These are phyloP conservation scores for Fraxinus angustifolia DNA, from an alignment of 305 asterid genomes.

Conservation along the genomic window DNA sequence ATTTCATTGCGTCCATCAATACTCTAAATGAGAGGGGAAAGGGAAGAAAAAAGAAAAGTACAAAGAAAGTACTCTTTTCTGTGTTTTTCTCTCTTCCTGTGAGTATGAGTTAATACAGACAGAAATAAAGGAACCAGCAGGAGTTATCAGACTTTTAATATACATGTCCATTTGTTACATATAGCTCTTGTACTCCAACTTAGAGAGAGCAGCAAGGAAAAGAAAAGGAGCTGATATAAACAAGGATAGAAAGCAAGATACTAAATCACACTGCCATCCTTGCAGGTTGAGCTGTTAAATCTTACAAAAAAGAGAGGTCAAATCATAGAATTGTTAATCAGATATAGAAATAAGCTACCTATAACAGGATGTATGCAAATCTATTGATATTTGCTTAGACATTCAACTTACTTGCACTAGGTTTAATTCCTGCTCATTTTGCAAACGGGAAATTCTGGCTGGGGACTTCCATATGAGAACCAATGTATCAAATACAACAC, in stretches of 20 bases:
- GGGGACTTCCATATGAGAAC: slow-evolving; percentile 95
- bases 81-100: not conserved
- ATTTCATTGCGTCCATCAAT: not conserved
- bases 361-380: slow-evolving; percentile 6
- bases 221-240: not conserved
- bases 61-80: not conserved
- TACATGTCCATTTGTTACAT: not conserved
- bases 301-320: not conserved
- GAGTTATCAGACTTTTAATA: not conserved
- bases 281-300: not conserved
- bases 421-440: slow-evolving; percentile 90
- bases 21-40: not conserved
- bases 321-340: not conserved
- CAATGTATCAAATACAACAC: slow-evolving; percentile 70
- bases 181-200: not conserved
- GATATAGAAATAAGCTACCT: not conserved
- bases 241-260: not conserved
- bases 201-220: not conserved
- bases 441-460: slow-evolving; percentile 73
- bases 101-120: not conserved
- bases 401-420: slow-evolving; percentile 78
- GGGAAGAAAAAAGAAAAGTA: not conserved
- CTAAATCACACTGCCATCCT: not conserved
- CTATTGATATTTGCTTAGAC: slow-evolving; percentile 6
- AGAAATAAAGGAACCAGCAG: not conserved